These are phyloP conservation scores for Leccinum uliginosum DNA, from an alignment of 768 basidiomycete genomes.

Conservation along the genomic window DNA sequence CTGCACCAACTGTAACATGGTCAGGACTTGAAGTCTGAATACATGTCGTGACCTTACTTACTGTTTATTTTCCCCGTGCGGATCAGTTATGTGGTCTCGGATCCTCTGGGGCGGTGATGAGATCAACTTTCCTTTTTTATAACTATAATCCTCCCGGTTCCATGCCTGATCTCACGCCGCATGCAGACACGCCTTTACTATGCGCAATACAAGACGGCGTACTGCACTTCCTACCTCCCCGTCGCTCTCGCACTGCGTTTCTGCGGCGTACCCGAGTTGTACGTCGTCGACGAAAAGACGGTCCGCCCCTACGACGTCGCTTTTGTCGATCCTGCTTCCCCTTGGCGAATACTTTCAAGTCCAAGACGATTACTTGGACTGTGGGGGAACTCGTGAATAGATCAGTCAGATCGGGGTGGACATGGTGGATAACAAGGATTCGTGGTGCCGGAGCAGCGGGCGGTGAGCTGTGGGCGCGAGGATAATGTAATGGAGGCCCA, in stretches of 20 bases:
- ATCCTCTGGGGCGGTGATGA: too few relatives aligned
- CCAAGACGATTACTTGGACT: constrained; percentile 90
- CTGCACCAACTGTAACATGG: too few relatives aligned
- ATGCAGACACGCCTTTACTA: not conserved
- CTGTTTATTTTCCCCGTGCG: too few relatives aligned
- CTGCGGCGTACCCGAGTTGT: constrained; percentile 14
- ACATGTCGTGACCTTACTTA: too few relatives aligned
- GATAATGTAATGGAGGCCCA: constrained; percentile 42
- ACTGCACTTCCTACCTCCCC: constrained; percentile 43
- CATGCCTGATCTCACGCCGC: not conserved
- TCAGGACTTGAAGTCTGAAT: too few relatives aligned
- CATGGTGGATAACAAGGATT: constrained; percentile 98
- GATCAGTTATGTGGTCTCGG: not conserved
- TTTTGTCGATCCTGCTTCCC: constrained; percentile 1
- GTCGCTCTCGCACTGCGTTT: not conserved
- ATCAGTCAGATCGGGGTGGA: constrained; percentile 98
- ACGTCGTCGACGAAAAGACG: constrained; percentile 36
- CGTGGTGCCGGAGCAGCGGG: constrained; percentile 70
- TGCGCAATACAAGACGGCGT: constrained; percentile 41
- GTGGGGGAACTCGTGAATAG: constrained; percentile 79
- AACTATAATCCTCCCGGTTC: too few relatives aligned
- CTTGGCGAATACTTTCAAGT: not conserved
- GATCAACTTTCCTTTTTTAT: too few relatives aligned
- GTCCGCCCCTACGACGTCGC: not conserved
- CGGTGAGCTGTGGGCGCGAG: constrained; percentile 59